Conservation (phyloP, 2,329 filamentous ascomycete species). For the Calonectria pseudoreteaudii region DNA sequence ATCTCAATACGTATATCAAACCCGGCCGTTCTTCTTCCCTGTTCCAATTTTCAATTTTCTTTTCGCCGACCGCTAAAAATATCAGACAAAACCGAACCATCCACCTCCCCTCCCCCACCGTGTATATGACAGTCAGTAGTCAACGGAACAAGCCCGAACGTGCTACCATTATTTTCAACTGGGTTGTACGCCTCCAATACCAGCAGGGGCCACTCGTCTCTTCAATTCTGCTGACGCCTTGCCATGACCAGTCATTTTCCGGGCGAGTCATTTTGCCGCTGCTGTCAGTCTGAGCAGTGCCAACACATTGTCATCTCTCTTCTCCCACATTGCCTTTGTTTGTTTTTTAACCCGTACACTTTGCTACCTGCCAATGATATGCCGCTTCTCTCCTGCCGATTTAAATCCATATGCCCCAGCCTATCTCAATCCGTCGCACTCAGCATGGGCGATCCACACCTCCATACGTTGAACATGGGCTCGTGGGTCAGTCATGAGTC, state of each 20-base stretch:
- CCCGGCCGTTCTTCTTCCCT: neutral
- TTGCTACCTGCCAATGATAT: neutral
- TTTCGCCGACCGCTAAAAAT: neutral
- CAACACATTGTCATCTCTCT: neutral
- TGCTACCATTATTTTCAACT: neutral
- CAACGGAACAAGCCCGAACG: neutral
- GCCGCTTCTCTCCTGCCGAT: neutral
- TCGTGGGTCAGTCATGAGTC: neutral
- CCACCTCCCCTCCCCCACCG: neutral
- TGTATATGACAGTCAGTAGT: neutral
- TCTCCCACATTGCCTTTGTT: neutral
- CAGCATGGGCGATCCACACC: neutral
- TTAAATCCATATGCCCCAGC: neutral
- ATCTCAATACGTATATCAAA: slow-evolving; percentile 2
- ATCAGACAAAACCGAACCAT: slow-evolving; percentile 5
- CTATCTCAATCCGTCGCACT: neutral
- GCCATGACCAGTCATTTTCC: neutral
- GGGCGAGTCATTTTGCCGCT: neutral
- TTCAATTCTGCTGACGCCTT: neutral
- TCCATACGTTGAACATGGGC: neutral
- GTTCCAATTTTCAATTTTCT: neutral
- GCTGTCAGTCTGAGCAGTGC: neutral
- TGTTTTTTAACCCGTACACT: neutral
- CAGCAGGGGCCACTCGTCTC: neutral
- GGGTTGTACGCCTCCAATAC: neutral